phyloP scores from a whole-genome alignment of 2,329 filamentous ascomycete species.

The Fusarium lyarnte region DNA sequence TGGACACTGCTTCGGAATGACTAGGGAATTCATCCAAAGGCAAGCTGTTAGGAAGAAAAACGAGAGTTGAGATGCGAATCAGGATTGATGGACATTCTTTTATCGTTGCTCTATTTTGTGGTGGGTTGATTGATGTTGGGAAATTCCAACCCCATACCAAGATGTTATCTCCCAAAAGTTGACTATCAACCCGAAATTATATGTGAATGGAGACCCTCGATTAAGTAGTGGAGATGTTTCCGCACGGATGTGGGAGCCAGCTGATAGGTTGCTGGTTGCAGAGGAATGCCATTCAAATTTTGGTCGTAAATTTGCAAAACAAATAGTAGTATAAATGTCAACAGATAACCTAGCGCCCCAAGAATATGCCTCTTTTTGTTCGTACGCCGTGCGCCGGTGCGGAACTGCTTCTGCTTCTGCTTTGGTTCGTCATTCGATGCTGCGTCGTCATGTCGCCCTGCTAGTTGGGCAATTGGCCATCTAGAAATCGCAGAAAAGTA shows the following conservation, averaged over 20 bases:
- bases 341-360: constrained; percentile 51
- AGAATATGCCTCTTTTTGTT: constrained; percentile 51
- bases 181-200: background rate
- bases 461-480: constrained; percentile 40
- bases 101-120: background rate
- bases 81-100: background rate
- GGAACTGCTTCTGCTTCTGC: constrained; percentile 46
- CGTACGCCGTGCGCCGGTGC: constrained; percentile 53
- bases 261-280: background rate
- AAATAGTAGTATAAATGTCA: constrained; percentile 48
- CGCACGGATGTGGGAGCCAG: background rate
- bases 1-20: constrained; percentile 9
- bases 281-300: constrained; percentile 26
- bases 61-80: background rate
- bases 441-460: constrained; percentile 46
- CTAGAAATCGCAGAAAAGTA: constrained; percentile 43
- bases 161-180: background rate
- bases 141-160: background rate
- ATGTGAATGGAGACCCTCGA: background rate
- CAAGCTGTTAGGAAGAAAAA: background rate
- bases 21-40: background rate
- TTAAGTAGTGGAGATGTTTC: constrained; percentile 10
- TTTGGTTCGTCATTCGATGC: constrained; percentile 48
- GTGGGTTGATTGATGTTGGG: background rate
- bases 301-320: constrained; percentile 38